Base-by-base conservation (phyloP, 768 basidiomycete species). In the Pilatotrama ljubarskyi region DNA sequence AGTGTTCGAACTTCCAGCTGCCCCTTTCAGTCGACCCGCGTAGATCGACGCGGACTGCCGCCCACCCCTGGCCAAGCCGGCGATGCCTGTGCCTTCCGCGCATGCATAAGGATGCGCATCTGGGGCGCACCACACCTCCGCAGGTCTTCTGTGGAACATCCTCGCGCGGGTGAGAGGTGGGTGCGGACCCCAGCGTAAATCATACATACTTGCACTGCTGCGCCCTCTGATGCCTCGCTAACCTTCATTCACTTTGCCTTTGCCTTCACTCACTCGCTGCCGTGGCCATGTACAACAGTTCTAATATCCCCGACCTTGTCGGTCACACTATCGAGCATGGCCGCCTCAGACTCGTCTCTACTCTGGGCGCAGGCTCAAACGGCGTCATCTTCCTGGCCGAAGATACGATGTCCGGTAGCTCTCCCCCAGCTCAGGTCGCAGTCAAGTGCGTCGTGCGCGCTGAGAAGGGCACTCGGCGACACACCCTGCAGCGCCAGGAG, bases 401-500 rank as follows among this genome's bases (percentile, higher is more conserved):
- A 35, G 69, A 69, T 51, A 62, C 57, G 5, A 42, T 43, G 11
- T 37, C 51, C 2, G 36, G 46, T 17, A 17, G 6, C 25, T 38
- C 55, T 10, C n/a, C 50, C 13, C 58, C 64, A 4, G 18, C 47
- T 8, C 49, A 63, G 37, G 68, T 66, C 37, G 71, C 71, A 3
- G 67, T 72, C 38, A 72, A 72, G 51, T 70, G 69, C 55, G 54
- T 70, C 51, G 40, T 62, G 37, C 67, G 64, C 42, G 66, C 65
- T 8, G 43, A 50, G 18, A 36, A 50, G 22, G 61, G 62, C 49
- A 60, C 62, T 2, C 58, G 58, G 14, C 48, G 57, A 15, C 42
- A 56, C 22, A 47, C 24, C 1, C 60, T 63, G 8, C 91, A 93
- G 72, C 73, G 74, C 11, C 82, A 90, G 53, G 94, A 95, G 75